A percentile compares a stretch with the other conserved stretches of the same genome.
Evolutionary conservation across 345 rosid genomes (phyloP).

Genomic region (Eucalyptus decipiens): DNA sequence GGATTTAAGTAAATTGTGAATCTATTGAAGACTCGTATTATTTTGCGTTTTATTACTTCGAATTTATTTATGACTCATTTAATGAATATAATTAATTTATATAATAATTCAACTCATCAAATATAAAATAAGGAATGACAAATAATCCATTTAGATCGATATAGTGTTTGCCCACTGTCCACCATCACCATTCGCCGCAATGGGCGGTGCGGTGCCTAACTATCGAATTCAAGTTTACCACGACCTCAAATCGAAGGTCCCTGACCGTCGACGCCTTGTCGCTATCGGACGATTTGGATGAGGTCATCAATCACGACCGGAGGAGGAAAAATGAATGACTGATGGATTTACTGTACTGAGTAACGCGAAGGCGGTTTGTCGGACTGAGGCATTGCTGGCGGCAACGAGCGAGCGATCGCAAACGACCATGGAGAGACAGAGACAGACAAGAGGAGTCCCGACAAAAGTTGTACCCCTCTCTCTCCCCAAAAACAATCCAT

Average conservation of each 20-base stretch:
- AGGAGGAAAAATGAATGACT: neutral
- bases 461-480: neutral
- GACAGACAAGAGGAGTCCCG: neutral
- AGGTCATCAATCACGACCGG: neutral
- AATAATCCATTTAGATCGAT: rapidly evolving
- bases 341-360: neutral
- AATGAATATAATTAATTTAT: neutral
- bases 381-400: neutral
- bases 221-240: neutral
- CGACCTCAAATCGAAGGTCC: neutral
- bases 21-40: rapidly evolving
- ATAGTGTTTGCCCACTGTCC: rapidly evolving
- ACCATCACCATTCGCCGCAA: neutral
- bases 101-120: rapidly evolving
- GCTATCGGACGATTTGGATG: neutral
- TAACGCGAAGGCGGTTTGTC: neutral
- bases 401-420: neutral
- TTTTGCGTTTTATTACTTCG: neutral
- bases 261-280: neutral
- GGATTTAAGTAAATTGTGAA: neutral
- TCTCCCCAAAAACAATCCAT: neutral
- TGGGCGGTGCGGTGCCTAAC: neutral
- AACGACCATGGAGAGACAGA: neutral
- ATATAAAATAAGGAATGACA: neutral
- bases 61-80: neutral